Evolutionary conservation across 2,329 filamentous ascomycete genomes (phyloP).

Genomic region (Alternaria sp.): DNA sequence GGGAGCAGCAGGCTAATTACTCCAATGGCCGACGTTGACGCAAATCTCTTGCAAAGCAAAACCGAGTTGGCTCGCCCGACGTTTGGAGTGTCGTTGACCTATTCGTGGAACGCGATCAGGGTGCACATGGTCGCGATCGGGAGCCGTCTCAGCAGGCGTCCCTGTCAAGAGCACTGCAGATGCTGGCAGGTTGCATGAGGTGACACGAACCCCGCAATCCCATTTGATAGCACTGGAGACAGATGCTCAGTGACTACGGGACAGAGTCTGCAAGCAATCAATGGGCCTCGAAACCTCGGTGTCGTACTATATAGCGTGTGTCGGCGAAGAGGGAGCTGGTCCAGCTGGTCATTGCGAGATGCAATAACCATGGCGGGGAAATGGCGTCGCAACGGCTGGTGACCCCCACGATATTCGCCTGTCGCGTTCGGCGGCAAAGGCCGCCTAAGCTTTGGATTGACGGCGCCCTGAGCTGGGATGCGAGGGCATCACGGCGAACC

Average conservation of each 20-base stretch:
- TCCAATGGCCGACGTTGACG: slow-evolving; percentile 9
- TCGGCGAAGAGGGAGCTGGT: slow-evolving; percentile 13
- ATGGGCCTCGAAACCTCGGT: slow-evolving; percentile 1
- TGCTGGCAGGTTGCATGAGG: slow-evolving; percentile 16
- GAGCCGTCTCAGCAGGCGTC: slow-evolving; percentile 3
- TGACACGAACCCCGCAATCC: slow-evolving; percentile 20
- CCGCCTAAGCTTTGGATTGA: slow-evolving; percentile 21
- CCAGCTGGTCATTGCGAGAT: slow-evolving; percentile 6
- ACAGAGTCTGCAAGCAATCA: slow-evolving; percentile 3
- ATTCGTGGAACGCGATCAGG: slow-evolving; percentile 6
- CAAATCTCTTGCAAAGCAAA: slow-evolving; percentile 12
- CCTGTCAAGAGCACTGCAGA: slow-evolving; percentile 13
- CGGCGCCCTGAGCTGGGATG: slow-evolving; percentile 11
- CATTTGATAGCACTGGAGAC: not conserved
- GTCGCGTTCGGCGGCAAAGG: slow-evolving; percentile 27
- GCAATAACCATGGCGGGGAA: slow-evolving; percentile 7
- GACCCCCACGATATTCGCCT: slow-evolving; percentile 21
- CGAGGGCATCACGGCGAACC: slow-evolving; percentile 7
- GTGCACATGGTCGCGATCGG: slow-evolving; percentile 12
- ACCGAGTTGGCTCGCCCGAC: slow-evolving; percentile 1
- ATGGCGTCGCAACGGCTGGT: slow-evolving; percentile 1
- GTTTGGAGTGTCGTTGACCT: not conserved
- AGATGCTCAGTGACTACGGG: not conserved
- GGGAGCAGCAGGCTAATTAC: not conserved
- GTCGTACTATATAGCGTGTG: slow-evolving; percentile 10